Conservation (phyloP, 306 rosid genomes). For the Lathyrus oleraceus region DNA sequence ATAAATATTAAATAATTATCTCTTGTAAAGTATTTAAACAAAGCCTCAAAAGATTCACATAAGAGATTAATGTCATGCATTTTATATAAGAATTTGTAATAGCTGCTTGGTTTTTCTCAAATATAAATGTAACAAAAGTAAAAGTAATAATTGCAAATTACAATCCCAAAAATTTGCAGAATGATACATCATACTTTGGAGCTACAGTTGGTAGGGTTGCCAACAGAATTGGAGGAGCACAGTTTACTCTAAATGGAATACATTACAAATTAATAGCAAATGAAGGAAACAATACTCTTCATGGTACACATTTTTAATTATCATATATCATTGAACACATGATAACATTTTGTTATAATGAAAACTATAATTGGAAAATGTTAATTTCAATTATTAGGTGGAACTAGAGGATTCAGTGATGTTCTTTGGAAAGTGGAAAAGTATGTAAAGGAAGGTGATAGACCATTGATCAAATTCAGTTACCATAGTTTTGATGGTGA, state of each 20-base stretch:
- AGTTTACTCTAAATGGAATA: conserved; percentile 65
- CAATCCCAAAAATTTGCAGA: too few relatives aligned
- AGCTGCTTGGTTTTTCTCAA: too few relatives aligned
- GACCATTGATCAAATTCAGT: conserved; percentile 63
- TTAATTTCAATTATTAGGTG: conserved; percentile 44
- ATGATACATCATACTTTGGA: conserved; percentile 63
- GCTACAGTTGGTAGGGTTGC: conserved; percentile 82
- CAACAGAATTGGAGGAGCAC: conserved; percentile 80
- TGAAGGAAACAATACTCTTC: conserved; percentile 71
- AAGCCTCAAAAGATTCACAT: too few relatives aligned
- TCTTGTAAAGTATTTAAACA: too few relatives aligned
- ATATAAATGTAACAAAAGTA: too few relatives aligned
- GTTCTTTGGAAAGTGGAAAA: conserved; percentile 70
- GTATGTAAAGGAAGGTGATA: conserved; percentile 45
- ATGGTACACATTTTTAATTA: conserved; percentile 47
- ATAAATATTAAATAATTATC: too few relatives aligned
- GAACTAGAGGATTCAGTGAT: conserved; percentile 73
- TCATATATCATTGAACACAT: background rate
- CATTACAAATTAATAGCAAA: conserved; percentile 69
- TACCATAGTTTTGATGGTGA: conserved; percentile 80
- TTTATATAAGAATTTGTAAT: too few relatives aligned
- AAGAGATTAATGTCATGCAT: too few relatives aligned
- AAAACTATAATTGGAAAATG: background rate
- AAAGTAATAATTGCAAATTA: too few relatives aligned
- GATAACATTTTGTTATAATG: background rate